These are phyloP conservation scores for Polyplosphaeria fusca DNA, from an alignment of 495 filamentous ascomycete species.

Conservation along the genomic window DNA sequence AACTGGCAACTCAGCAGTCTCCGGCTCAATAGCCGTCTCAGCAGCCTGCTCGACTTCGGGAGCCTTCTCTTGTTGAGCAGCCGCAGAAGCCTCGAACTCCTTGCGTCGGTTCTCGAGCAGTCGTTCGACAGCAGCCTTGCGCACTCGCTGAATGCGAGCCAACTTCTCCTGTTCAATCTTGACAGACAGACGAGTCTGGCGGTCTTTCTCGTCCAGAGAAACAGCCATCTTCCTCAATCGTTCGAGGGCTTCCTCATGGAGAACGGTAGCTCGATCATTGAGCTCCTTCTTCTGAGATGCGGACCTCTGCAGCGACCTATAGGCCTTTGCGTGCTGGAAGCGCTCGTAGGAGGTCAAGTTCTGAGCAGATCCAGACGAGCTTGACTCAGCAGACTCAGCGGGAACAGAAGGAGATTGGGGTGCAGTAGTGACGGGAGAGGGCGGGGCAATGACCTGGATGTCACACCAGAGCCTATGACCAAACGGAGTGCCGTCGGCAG, in stretches of 20 bases:
- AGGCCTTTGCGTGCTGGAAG: constrained; percentile 2
- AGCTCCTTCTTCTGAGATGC: constrained; percentile 7
- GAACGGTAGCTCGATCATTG: constrained; percentile 16
- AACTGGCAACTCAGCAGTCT: constrained; percentile 18
- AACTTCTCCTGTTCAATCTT: constrained; percentile 35
- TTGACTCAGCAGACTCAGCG: not conserved
- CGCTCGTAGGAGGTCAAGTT: constrained; percentile 8
- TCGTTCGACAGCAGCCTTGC: constrained; percentile 14
- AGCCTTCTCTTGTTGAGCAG: not conserved
- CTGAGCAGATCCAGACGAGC: not conserved
- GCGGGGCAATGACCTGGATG: constrained; percentile 48
- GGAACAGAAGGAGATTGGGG: not conserved
- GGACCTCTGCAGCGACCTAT: not conserved
- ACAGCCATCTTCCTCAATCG: constrained; percentile 24
- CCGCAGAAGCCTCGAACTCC: constrained; percentile 2
- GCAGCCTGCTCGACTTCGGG: constrained; percentile 4
- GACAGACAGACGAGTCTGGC: not conserved
- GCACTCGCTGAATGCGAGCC: constrained; percentile 12
- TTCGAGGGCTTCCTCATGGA: constrained; percentile 27
- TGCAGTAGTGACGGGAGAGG: constrained; percentile 4
- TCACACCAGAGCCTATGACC: constrained; percentile 96
- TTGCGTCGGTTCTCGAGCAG: constrained; percentile 20
- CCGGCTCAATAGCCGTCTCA: constrained; percentile 18
- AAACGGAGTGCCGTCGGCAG: constrained; percentile 75
- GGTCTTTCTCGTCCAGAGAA: constrained; percentile 17